These are phyloP conservation scores for Beauveria sp. DNA, from an alignment of 2,329 filamentous ascomycete genomes.

Conservation along the genomic window DNA sequence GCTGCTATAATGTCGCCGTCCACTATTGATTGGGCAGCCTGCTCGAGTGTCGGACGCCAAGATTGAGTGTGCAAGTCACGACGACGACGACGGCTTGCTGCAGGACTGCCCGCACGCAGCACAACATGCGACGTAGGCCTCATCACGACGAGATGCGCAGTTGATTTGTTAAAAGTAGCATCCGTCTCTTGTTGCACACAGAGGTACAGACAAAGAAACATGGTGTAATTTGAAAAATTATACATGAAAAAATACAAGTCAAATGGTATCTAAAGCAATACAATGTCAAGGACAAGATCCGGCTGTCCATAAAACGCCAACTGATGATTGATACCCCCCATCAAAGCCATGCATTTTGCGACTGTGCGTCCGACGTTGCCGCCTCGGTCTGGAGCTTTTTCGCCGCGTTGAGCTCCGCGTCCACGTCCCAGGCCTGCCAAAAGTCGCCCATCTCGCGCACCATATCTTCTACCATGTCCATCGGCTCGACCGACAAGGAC, in stretches of 20 bases:
- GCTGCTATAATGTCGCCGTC: neutral
- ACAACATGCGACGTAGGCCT: too few species aligned
- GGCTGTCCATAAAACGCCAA: neutral
- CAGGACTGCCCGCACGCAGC: too few species aligned
- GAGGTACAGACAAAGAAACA: too few species aligned
- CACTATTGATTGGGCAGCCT: too few species aligned
- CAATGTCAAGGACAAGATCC: neutral
- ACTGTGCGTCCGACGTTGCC: conserved; percentile 12
- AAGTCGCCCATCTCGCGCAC: conserved; percentile 30
- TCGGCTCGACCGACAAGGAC: conserved; percentile 21
- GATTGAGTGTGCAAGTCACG: too few species aligned
- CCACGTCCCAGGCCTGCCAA: conserved; percentile 27
- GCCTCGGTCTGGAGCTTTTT: conserved; percentile 16
- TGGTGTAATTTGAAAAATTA: neutral
- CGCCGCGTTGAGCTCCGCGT: conserved; percentile 27
- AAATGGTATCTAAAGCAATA: conserved; percentile 4
- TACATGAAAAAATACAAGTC: neutral
- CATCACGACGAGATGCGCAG: too few species aligned
- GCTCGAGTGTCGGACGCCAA: too few species aligned
- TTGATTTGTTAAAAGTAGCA: too few species aligned
- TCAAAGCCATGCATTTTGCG: conserved; percentile 20
- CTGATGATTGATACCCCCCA: neutral
- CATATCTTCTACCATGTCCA: conserved; percentile 30
- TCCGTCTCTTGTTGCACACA: too few species aligned
- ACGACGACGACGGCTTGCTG: too few species aligned